Percentiles rank a stretch among this genome's conserved stretches.
Evolutionary conservation across 306 rosid genomes (phyloP).

Genomic region (Begonia peltatifolia): DNA sequence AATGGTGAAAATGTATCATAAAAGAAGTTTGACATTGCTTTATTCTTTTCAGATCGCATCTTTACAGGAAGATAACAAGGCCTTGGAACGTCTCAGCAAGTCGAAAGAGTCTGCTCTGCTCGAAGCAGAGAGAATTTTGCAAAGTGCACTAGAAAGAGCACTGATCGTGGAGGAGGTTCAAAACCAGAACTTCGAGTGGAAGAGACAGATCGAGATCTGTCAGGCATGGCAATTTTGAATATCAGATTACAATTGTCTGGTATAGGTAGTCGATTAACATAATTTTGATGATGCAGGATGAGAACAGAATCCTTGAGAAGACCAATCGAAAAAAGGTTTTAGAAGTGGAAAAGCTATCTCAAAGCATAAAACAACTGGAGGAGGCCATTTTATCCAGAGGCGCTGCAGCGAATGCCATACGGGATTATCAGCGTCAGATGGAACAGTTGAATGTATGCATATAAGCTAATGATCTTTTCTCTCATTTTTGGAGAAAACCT

Average conservation of each 20-base stretch:
- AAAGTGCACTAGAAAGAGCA: constrained; percentile 84
- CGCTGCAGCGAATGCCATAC: constrained; percentile 55
- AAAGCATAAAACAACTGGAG: constrained; percentile 77
- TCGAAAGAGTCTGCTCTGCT: constrained; percentile 78
- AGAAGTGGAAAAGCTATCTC: constrained; percentile 87
- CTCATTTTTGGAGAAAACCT: too few relatives aligned
- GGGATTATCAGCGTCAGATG: constrained; percentile 59
- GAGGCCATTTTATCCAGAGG: constrained; percentile 73
- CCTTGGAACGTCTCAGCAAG: constrained; percentile 66
- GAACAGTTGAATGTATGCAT: constrained; percentile 51
- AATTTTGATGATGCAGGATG: constrained; percentile 48
- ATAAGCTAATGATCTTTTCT: neutral
- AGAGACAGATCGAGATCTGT: constrained; percentile 95
- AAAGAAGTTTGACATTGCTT: constrained; percentile 2
- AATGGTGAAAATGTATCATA: neutral
- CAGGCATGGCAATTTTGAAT: constrained; percentile 35
- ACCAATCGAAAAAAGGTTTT: constrained; percentile 77
- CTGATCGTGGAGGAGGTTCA: constrained; percentile 96
- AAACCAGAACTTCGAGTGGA: constrained; percentile 75
- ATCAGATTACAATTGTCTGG: too few relatives aligned
- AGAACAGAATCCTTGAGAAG: constrained; percentile 79
- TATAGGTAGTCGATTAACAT: too few relatives aligned
- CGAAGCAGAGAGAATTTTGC: constrained; percentile 77
- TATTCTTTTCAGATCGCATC: constrained; percentile 34
- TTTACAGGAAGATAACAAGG: constrained; percentile 80